Conservation (phyloP, 2,329 filamentous ascomycete species). For the Penicillium sp. region DNA sequence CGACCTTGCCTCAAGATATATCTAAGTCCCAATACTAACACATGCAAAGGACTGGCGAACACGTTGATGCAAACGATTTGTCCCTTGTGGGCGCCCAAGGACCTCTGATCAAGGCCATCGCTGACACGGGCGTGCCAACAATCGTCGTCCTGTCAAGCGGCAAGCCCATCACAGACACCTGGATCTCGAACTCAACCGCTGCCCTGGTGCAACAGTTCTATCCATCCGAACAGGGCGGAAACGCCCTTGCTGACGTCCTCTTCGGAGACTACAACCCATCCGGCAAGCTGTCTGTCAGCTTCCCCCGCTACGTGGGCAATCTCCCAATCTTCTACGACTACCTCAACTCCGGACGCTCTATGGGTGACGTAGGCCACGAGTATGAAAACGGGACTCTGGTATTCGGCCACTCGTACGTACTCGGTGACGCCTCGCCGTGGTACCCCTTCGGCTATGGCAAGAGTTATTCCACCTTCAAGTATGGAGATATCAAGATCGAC, state of each 20-base stretch:
- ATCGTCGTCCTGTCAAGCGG: slow-evolving; percentile 67
- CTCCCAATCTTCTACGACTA: slow-evolving; percentile 71
- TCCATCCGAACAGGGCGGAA: slow-evolving; percentile 65
- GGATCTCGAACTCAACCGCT: slow-evolving; percentile 64
- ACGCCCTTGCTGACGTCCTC: slow-evolving; percentile 64
- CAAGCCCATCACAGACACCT: slow-evolving; percentile 70
- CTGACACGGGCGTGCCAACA: slow-evolving; percentile 65
- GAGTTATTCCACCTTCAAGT: slow-evolving; percentile 63
- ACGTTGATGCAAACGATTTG: slow-evolving; percentile 64
- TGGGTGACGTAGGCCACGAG: slow-evolving; percentile 52
- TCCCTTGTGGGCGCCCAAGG: slow-evolving; percentile 69
- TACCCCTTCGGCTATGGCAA: slow-evolving; percentile 67
- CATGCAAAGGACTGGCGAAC: slow-evolving; percentile 58
- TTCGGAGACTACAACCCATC: slow-evolving; percentile 64
- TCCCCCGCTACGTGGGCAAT: slow-evolving; percentile 65
- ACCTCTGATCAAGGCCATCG: slow-evolving; percentile 63
- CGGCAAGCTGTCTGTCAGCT: slow-evolving; percentile 64
- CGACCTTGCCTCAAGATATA: not conserved
- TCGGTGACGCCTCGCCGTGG: slow-evolving; percentile 57
- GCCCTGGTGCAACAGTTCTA: slow-evolving; percentile 74
- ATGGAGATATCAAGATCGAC: slow-evolving; percentile 35
- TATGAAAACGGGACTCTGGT: slow-evolving; percentile 58
- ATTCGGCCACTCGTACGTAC: slow-evolving; percentile 65
- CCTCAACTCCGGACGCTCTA: slow-evolving; percentile 61
- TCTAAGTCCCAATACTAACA: not conserved